A percentile compares a stretch with the other conserved stretches of the same genome.
Evolutionary conservation across 441 rosid genomes (phyloP).

Genomic region (Populus hybrid): DNA sequence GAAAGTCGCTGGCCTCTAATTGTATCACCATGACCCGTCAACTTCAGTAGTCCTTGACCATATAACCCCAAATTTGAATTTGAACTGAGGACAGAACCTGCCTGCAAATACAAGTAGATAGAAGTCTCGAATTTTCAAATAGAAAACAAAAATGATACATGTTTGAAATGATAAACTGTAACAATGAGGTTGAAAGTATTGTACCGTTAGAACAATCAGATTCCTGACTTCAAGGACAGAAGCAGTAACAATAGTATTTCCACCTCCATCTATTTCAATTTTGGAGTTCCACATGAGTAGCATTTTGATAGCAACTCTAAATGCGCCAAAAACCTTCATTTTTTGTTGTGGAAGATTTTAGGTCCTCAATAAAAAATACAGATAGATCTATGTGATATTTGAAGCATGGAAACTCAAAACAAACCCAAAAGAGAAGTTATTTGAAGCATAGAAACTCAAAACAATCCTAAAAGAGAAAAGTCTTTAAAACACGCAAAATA

Average conservation of each 20-base stretch:
- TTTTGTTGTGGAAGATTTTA: conserved; percentile 20
- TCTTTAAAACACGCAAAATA: not conserved
- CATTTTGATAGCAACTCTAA: conserved; percentile 91
- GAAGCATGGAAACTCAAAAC: conserved; percentile 7
- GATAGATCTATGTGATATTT: conserved; percentile 10
- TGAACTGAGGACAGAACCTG: conserved; percentile 77
- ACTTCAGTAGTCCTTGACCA: conserved; percentile 88
- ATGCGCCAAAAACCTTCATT: conserved; percentile 95
- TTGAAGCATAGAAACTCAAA: conserved; percentile 13
- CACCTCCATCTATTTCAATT: conserved; percentile 91
- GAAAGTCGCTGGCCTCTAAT: conserved; percentile 94
- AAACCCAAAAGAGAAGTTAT: conserved; percentile 5
- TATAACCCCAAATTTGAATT: conserved; percentile 83
- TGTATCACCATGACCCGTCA: conserved; percentile 90
- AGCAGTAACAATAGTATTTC: conserved; percentile 85
- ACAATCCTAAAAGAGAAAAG: not conserved
- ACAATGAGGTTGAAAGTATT: conserved; percentile 17
- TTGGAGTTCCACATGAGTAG: conserved; percentile 96
- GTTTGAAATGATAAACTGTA: conserved; percentile 12
- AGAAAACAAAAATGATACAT: not conserved
- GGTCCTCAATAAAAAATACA: conserved; percentile 13
- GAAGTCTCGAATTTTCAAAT: conserved; percentile 11
- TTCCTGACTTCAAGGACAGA: conserved; percentile 97
- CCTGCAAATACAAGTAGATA: conserved; percentile 49
- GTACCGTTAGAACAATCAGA: conserved; percentile 92